A percentile compares a stretch with the other conserved stretches of the same genome.
Conservation (phyloP, 768 basidiomycete species). For the Hygrophorus pudorinus region DNA sequence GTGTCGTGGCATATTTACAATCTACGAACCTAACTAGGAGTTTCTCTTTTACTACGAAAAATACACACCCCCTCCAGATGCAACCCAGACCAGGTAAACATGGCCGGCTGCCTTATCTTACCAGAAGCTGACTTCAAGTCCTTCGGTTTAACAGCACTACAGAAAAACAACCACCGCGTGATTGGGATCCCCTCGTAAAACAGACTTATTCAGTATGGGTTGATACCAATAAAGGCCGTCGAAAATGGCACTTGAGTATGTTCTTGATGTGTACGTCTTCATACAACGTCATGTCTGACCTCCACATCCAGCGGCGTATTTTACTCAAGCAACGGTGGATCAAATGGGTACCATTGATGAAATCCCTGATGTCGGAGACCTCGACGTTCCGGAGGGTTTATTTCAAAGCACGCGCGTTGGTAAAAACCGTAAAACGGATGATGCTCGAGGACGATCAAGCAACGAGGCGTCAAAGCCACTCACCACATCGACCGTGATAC, state of each 20-base stretch:
- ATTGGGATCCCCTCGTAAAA: conserved; percentile 67
- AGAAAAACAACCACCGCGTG: conserved; percentile 44
- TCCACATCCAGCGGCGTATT: conserved; percentile 58
- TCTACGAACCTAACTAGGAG: conserved; percentile 35
- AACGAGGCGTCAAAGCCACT: conserved; percentile 18
- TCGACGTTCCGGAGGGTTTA: conserved; percentile 55
- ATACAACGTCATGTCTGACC: conserved; percentile 7
- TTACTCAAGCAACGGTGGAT: conserved; percentile 68
- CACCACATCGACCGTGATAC: conserved; percentile 17
- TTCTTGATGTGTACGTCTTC: conserved; percentile 1
- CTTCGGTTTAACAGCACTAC: conserved; percentile 13
- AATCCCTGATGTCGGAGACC: conserved; percentile 43
- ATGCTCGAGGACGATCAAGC: conserved; percentile 16
- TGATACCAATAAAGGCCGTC: conserved; percentile 47
- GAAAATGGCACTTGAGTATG: conserved; percentile 82
- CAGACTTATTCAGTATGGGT: conserved; percentile 82
- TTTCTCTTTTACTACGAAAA: conserved; percentile 83
- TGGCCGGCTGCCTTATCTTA: neutral
- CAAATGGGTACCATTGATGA: conserved; percentile 64
- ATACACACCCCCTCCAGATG: conserved; percentile 39
- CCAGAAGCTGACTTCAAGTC: neutral
- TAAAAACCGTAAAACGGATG: conserved; percentile 40
- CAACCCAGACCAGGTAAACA: conserved; percentile 31
- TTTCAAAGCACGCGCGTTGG: conserved; percentile 60
- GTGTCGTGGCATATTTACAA: neutral